These are phyloP conservation scores for Mrakia blollopis DNA, from an alignment of 768 basidiomycete species.

Conservation along the genomic window DNA sequence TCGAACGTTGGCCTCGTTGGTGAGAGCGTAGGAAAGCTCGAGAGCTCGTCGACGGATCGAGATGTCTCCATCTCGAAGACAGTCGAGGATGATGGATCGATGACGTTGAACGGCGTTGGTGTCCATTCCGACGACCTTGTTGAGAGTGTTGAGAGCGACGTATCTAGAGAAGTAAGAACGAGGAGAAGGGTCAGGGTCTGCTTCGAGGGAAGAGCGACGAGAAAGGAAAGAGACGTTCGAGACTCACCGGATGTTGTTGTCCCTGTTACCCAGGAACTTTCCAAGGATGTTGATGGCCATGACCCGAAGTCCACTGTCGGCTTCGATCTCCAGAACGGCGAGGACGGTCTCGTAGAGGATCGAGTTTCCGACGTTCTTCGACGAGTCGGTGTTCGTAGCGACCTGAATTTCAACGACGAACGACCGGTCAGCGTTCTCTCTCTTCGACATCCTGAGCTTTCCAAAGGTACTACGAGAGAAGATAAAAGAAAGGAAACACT, in stretches of 20 bases:
- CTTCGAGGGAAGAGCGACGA: neutral
- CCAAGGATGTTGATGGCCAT: constrained; percentile 99
- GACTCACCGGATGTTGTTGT: constrained; percentile 92
- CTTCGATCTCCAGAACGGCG: constrained; percentile 93
- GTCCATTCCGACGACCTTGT: constrained; percentile 96
- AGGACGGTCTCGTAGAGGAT: constrained; percentile 97
- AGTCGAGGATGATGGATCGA: constrained; percentile 97
- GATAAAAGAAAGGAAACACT: constrained; percentile 25
- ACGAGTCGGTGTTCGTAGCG: constrained; percentile 96
- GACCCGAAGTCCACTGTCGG: constrained; percentile 87
- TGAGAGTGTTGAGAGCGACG: constrained; percentile 94
- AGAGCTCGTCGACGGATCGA: constrained; percentile 95
- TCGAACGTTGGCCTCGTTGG: constrained; percentile 90
- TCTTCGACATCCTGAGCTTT: no score
- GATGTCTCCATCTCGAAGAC: constrained; percentile 96
- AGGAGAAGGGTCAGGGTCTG: neutral
- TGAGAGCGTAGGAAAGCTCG: constrained; percentile 92
- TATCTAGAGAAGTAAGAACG: constrained; percentile 56
- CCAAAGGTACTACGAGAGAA: no score
- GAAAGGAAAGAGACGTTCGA: neutral
- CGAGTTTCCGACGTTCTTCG: constrained; percentile 97
- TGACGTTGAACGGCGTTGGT: constrained; percentile 97
- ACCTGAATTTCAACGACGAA: constrained; percentile 53
- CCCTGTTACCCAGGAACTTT: constrained; percentile 93
- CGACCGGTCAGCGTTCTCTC: no score